A percentile compares a stretch with the other conserved stretches of the same genome.
These are phyloP conservation scores for Pelagophyceae sp. DNA, from an alignment of 352 stramenopile genomes.

Conservation along the genomic window DNA sequence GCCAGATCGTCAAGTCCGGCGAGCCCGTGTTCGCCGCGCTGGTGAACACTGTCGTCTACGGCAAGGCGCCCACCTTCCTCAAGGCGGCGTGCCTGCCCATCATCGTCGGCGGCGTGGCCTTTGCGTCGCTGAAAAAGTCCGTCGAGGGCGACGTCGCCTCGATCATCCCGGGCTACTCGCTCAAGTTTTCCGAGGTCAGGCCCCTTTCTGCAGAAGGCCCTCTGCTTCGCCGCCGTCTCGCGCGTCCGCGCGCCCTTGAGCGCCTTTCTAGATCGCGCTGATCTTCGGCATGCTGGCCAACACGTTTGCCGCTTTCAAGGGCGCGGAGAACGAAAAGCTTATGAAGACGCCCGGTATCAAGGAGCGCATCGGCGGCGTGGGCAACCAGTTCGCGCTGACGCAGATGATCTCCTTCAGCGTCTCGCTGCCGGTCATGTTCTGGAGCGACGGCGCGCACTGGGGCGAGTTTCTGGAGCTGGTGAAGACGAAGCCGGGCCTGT, in stretches of 20 bases:
- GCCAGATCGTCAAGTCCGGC: constrained; percentile 43
- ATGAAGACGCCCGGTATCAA: constrained; percentile 41
- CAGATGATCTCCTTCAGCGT: constrained; percentile 41
- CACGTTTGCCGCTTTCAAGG: constrained; percentile 46
- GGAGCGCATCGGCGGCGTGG: constrained; percentile 42
- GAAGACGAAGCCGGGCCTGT: constrained; percentile 34
- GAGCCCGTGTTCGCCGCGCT: constrained; percentile 40
- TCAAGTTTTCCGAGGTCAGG: no score
- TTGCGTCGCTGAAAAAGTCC: constrained; percentile 42
- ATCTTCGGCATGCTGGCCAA: constrained; percentile 43
- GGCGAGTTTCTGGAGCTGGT: constrained; percentile 38
- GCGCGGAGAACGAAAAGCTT: constrained; percentile 43
- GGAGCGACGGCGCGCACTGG: constrained; percentile 36
- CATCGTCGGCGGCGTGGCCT: constrained; percentile 41
- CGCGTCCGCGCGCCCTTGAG: no score
- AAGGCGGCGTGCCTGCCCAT: constrained; percentile 40
- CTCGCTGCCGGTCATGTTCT: constrained; percentile 40
- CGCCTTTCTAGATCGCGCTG: constrained; percentile 36
- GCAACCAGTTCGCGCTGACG: constrained; percentile 44
- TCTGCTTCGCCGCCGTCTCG: no score
- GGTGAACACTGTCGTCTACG: constrained; percentile 39
- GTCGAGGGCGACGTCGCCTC: no score
- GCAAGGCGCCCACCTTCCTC: constrained; percentile 35
- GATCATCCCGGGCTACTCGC: no score
- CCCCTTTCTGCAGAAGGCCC: no score